Evolutionary conservation across 305 asterid species (phyloP).

Genomic region (Euphrasia arctica): DNA sequence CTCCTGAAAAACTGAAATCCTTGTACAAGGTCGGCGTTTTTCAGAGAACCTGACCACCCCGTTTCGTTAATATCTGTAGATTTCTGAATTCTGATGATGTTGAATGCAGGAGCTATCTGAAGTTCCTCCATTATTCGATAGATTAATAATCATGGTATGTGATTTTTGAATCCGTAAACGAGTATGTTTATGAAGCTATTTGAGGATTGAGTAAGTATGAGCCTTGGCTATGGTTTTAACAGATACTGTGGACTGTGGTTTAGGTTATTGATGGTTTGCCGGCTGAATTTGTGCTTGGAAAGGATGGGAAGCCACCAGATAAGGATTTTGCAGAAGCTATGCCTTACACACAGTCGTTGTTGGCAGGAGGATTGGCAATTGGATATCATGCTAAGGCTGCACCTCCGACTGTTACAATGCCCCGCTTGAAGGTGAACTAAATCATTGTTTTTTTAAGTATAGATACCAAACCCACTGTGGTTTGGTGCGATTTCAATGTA

Average conservation of each 20-base stretch:
- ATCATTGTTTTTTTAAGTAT: background rate
- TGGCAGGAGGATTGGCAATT: conserved; percentile 59
- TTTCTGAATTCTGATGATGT: conserved; percentile 23
- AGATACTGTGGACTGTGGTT: conserved; percentile 8
- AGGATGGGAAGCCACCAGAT: conserved; percentile 61
- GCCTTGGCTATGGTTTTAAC: conserved; percentile 5
- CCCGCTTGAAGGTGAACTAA: conserved; percentile 70
- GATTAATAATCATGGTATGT: conserved; percentile 71
- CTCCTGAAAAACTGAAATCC: conserved; percentile 55
- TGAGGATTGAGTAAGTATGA: conserved; percentile 6
- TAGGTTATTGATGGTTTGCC: conserved; percentile 95
- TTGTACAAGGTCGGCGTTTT: conserved; percentile 53
- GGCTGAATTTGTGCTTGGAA: conserved; percentile 89
- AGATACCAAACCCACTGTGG: background rate
- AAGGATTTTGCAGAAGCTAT: conserved; percentile 61
- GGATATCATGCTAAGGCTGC: conserved; percentile 93
- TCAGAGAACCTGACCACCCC: background rate
- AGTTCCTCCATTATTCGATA: conserved; percentile 64
- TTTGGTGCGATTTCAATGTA: background rate
- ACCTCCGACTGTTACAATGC: conserved; percentile 97
- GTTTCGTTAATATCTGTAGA: background rate
- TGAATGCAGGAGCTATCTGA: conserved; percentile 70
- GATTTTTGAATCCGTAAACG: conserved; percentile 10
- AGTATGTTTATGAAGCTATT: conserved; percentile 17
- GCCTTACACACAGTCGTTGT: conserved; percentile 82